A percentile compares a stretch with the other conserved stretches of the same genome.
phyloP scores from a whole-genome alignment of 148 eudicot genomes.

The Linanthus parryae region DNA sequence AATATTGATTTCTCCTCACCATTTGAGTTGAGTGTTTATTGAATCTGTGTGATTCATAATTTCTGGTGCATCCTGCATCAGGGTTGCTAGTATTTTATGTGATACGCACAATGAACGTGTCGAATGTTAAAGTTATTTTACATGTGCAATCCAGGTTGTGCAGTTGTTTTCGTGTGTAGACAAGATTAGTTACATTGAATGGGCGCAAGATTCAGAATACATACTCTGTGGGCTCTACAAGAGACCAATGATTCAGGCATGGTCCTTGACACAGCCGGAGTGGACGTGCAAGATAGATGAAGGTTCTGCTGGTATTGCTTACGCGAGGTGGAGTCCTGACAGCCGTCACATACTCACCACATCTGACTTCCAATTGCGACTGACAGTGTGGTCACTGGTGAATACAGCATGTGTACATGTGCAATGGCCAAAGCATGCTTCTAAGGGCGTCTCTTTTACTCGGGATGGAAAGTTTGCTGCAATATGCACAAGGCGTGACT shows the following conservation, averaged over 20 bases:
- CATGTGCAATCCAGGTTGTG: conserved; percentile 51
- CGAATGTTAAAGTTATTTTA: not conserved
- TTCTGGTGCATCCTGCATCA: too few relatives aligned
- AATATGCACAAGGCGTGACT: conserved; percentile 93
- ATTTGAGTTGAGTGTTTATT: too few relatives aligned
- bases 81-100: not conserved
- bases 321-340: conserved; percentile 99
- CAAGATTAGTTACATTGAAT: conserved; percentile 86
- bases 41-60: too few relatives aligned
- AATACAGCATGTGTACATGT: conserved; percentile 96
- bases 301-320: conserved; percentile 93
- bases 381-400: conserved; percentile 92
- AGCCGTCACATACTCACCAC: conserved; percentile 99
- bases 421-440: conserved; percentile 82
- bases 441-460: conserved; percentile 89
- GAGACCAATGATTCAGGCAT: conserved; percentile 89
- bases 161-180: conserved; percentile 90
- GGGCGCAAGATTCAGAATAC: conserved; percentile 98
- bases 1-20: too few relatives aligned
- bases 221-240: conserved; percentile 88
- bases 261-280: conserved; percentile 95
- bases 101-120: not conserved
- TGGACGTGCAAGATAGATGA: conserved; percentile 99
- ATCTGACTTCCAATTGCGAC: conserved; percentile 81
- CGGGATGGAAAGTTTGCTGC: conserved; percentile 94